Evolutionary conservation across 2,329 filamentous ascomycete genomes (phyloP).

Genomic region (Clonostachys rosea): DNA sequence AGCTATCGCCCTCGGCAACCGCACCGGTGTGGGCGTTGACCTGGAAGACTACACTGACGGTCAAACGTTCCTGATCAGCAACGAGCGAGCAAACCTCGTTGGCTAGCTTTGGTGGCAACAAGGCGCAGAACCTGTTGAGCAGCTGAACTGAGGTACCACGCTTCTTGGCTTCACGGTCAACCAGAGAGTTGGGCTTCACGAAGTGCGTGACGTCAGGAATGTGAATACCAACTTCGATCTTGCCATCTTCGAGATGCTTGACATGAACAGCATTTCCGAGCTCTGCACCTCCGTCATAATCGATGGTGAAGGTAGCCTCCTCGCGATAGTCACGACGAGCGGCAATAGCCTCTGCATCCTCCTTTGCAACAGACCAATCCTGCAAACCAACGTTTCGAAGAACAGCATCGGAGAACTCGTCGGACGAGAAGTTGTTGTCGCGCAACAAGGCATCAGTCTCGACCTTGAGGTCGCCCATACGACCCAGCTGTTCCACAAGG

Average conservation of each 20-base stretch:
- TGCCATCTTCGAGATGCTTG: constrained; percentile 76
- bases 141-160: constrained; percentile 93
- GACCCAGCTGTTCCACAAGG: constrained; percentile 91
- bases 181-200: constrained; percentile 90
- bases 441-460: constrained; percentile 95
- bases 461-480: constrained; percentile 95
- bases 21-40: constrained; percentile 77
- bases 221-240: constrained; percentile 91
- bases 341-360: constrained; percentile 70
- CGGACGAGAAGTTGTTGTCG: constrained; percentile 97
- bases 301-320: constrained; percentile 87
- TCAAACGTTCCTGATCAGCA: constrained; percentile 84
- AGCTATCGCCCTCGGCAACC: constrained; percentile 80
- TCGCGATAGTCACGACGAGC: constrained; percentile 84
- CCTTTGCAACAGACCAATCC: constrained; percentile 82
- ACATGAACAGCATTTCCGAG: constrained; percentile 91
- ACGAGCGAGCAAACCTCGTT: constrained; percentile 83
- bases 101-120: constrained; percentile 83
- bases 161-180: constrained; percentile 97
- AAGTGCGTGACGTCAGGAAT: constrained; percentile 95
- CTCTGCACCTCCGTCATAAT: constrained; percentile 80
- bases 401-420: constrained; percentile 96
- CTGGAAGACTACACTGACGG: constrained; percentile 89
- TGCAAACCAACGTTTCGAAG: constrained; percentile 88
- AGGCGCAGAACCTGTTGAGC: constrained; percentile 80